Conservation (phyloP, 176 grass and related monocot genomes). For the Hordeum vulgare region MorexV3_pseudomolecules_assembly NC_058519.1:121994577-121995076, state of each 20-base stretch:
- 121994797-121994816: neutral
- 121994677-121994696: too few species aligned
- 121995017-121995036: neutral
- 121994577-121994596: too few species aligned
- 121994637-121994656: too few species aligned
- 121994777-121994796: neutral
- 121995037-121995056: constrained; percentile 18
- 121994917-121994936: neutral
- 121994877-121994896: neutral
- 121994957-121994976: neutral
- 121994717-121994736: too few species aligned
- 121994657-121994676: too few species aligned
- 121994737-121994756: too few species aligned
- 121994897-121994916: neutral
- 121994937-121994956: neutral
- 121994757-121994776: neutral
- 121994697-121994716: too few species aligned
- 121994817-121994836: neutral
- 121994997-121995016: neutral
- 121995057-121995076: neutral
- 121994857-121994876: neutral
- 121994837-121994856: neutral
- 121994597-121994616: too few species aligned
- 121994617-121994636: too few species aligned
- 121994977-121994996: neutral